A percentile compares a stretch with the other conserved stretches of the same genome.
Conservation (phyloP, 345 rosid species). For the Bretschneidera sinensis region DNA sequence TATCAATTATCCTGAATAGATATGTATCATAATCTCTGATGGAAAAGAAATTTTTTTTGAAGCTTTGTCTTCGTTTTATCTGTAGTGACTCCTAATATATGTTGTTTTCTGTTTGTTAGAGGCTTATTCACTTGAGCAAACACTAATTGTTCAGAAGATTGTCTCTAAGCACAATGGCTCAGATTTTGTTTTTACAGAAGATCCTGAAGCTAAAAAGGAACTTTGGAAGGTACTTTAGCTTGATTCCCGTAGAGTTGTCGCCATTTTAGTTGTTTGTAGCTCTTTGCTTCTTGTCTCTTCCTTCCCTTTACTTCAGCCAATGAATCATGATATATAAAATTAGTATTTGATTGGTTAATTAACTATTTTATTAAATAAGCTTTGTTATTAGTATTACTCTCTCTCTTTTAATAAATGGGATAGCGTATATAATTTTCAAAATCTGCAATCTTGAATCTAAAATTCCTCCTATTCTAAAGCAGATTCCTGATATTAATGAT, state of each 20-base stretch:
- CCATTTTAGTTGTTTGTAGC: neutral
- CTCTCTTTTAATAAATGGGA: no score
- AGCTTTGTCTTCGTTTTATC: slow-evolving; percentile 1
- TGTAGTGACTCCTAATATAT: slow-evolving; percentile 6
- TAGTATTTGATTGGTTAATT: no score
- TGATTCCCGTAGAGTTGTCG: slow-evolving; percentile 3
- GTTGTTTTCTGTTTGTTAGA: slow-evolving; percentile 35
- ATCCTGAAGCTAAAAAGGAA: slow-evolving; percentile 78
- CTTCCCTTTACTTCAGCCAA: neutral
- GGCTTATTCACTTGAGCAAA: slow-evolving; percentile 83
- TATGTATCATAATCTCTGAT: neutral
- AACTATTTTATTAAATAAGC: no score
- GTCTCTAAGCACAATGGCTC: slow-evolving; percentile 75
- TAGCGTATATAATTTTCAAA: no score
- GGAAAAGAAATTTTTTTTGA: neutral
- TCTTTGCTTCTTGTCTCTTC: neutral
- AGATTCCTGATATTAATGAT: no score
- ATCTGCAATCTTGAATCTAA: no score
- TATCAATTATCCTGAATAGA: neutral
- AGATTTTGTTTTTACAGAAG: slow-evolving; percentile 81
- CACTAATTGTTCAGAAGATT: slow-evolving; percentile 76
- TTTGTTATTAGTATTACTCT: no score
- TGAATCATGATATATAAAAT: no score
- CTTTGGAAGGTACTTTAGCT: slow-evolving; percentile 70
- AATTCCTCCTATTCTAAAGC: no score